These are phyloP conservation scores for Hymenoscyphus linearis DNA, from an alignment of 2,329 filamentous ascomycete genomes.

Conservation along the genomic window DNA sequence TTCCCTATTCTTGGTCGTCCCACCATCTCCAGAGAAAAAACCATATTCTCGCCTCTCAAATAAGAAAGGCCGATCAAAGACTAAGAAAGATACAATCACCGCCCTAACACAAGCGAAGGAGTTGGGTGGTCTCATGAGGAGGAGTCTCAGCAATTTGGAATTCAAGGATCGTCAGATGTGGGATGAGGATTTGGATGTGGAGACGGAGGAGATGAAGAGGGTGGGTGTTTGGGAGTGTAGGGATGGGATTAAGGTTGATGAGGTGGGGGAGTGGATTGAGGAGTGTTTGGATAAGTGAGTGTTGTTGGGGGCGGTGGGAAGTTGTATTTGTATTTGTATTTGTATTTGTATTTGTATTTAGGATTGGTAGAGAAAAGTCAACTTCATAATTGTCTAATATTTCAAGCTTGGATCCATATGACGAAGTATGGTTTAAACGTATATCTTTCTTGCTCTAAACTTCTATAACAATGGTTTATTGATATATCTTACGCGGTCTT, in stretches of 20 bases:
- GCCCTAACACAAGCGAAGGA: conserved; percentile 21
- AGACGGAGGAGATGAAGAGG: conserved; percentile 15
- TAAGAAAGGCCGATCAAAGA: conserved; percentile 1
- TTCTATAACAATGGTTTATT: background rate
- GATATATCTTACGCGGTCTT: background rate
- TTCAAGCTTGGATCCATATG: background rate
- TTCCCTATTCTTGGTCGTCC: conserved; percentile 18
- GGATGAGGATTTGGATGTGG: conserved; percentile 22
- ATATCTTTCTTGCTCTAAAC: background rate
- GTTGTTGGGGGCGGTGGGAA: background rate
- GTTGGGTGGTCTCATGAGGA: conserved; percentile 22
- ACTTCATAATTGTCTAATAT: too few relatives aligned
- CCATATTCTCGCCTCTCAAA: background rate
- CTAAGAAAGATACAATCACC: background rate
- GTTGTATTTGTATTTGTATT: background rate
- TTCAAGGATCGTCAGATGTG: conserved; percentile 18
- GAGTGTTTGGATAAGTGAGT: conserved; percentile 5
- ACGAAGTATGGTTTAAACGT: background rate
- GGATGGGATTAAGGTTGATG: background rate
- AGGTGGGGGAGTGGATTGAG: conserved; percentile 19
- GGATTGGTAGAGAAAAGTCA: background rate
- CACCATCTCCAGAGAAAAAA: background rate
- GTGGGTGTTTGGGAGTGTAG: conserved; percentile 8
- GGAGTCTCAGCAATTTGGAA: conserved; percentile 26
- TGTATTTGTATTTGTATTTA: background rate